phyloP scores from a whole-genome alignment of 331 rosid genomes.

The Phaseolus coccineus region DNA sequence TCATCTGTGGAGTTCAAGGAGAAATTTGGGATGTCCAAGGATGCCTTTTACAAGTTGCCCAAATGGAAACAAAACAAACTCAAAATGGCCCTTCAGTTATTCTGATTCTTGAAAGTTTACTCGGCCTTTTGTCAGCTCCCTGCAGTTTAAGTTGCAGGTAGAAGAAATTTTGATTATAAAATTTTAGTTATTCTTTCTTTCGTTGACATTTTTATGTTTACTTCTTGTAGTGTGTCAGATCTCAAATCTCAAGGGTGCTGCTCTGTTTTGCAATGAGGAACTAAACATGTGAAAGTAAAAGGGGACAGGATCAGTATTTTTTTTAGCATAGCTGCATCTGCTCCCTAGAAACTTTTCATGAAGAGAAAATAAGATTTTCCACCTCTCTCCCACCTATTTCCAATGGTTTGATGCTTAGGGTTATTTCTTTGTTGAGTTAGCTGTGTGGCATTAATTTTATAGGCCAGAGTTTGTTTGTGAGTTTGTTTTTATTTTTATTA shows the following conservation, averaged over 20 bases:
- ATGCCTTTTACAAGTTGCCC: constrained; percentile 77
- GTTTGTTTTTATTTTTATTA: constrained; percentile 46
- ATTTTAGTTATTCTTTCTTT: constrained; percentile 34
- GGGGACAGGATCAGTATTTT: constrained; percentile 86
- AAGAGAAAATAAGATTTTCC: constrained; percentile 41
- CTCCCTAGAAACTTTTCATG: constrained; percentile 66
- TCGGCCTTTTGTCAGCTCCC: constrained; percentile 49
- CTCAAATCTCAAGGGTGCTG: constrained; percentile 38
- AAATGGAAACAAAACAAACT: constrained; percentile 95
- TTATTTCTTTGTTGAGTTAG: constrained; percentile 61
- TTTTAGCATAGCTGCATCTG: constrained; percentile 90
- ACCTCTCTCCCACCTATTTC: constrained; percentile 38
- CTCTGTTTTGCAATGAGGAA: constrained; percentile 60
- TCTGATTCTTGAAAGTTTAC: constrained; percentile 59
- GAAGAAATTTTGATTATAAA: constrained; percentile 51
- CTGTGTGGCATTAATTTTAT: constrained; percentile 56
- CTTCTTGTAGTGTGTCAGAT: constrained; percentile 19
- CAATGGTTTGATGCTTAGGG: constrained; percentile 61
- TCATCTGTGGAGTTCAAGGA: constrained; percentile 83
- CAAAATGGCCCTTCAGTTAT: constrained; percentile 82
- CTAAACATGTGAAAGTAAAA: constrained; percentile 53
- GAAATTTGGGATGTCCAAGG: constrained; percentile 81
- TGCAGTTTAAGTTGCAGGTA: constrained; percentile 59
- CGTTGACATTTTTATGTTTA: constrained; percentile 15
- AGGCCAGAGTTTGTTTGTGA: constrained; percentile 65